Conservation (phyloP, 306 rosid species). For the Astragalus glycyphyllos region DNA sequence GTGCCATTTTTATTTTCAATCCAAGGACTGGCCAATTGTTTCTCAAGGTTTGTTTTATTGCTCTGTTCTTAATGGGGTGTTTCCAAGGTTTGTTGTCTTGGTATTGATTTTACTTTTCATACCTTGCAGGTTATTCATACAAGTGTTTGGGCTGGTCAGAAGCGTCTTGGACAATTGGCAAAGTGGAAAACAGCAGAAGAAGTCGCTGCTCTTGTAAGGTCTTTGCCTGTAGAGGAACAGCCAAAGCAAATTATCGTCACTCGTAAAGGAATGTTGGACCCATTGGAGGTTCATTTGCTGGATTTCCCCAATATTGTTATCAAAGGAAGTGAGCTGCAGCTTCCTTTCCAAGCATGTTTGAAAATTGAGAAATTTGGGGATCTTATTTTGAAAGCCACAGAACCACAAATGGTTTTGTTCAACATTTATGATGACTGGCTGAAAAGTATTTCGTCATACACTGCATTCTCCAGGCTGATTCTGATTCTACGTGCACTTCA, state of each 20-base stretch:
- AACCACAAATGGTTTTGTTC: slow-evolving; percentile 99
- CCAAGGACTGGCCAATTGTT: slow-evolving; percentile 98
- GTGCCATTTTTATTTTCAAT: slow-evolving; percentile 95
- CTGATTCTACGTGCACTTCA: slow-evolving; percentile 95
- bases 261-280: slow-evolving; percentile 99
- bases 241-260: slow-evolving; percentile 98
- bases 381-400: slow-evolving; percentile 97
- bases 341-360: slow-evolving; percentile 98
- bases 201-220: slow-evolving; percentile 99
- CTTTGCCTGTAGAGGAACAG: slow-evolving; percentile 97
- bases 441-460: slow-evolving; percentile 96
- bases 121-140: slow-evolving; percentile 92
- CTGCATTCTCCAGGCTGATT: slow-evolving; percentile 97
- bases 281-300: slow-evolving; percentile 92
- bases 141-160: slow-evolving; percentile 99
- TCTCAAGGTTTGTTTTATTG: slow-evolving; percentile 68
- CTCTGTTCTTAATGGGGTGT: neutral
- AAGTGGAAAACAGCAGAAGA: slow-evolving; percentile 99
- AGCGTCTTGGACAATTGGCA: slow-evolving; percentile 99
- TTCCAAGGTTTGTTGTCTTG: neutral
- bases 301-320: slow-evolving; percentile 98
- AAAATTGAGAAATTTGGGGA: slow-evolving; percentile 99
- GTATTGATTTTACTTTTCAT: slow-evolving; percentile 30
- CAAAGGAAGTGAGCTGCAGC: slow-evolving; percentile 99
- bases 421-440: slow-evolving; percentile 99